Evolutionary conservation across 306 rosid genomes (phyloP).

Genomic region (Gillenia trifoliata): DNA sequence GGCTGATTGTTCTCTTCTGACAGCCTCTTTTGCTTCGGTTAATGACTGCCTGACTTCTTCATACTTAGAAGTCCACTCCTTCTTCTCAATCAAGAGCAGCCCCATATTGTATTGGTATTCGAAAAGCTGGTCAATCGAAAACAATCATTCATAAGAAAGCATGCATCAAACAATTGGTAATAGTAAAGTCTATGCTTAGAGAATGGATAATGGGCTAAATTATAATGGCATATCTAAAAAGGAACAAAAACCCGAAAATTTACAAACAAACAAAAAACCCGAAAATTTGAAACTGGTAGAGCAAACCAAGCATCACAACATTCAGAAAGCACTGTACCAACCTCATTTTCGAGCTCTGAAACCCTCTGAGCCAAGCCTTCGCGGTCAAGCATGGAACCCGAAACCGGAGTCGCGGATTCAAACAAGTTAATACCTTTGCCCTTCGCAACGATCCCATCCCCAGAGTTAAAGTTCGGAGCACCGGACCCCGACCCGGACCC

Average conservation of each 20-base stretch:
- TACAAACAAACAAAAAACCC: background rate
- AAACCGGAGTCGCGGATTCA: conserved; percentile 35
- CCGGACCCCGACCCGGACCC: conserved; percentile 47
- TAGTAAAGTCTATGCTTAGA: background rate
- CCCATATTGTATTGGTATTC: conserved; percentile 98
- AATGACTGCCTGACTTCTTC: conserved; percentile 52
- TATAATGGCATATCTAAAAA: background rate
- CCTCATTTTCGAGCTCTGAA: conserved; percentile 75
- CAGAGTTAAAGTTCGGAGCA: conserved; percentile 28
- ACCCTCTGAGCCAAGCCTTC: conserved; percentile 46
- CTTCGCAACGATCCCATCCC: conserved; percentile 41
- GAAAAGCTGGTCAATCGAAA: conserved; percentile 58
- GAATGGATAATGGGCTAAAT: background rate
- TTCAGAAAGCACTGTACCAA: conserved; percentile 27
- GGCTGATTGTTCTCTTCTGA: conserved; percentile 62
- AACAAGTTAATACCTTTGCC: conserved; percentile 46
- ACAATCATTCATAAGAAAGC: background rate
- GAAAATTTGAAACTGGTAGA: background rate
- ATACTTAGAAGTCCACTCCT: conserved; percentile 70
- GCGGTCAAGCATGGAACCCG: conserved; percentile 35
- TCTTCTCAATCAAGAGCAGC: conserved; percentile 93
- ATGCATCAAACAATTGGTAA: background rate
- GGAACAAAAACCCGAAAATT: background rate
- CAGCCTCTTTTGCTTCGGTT: conserved; percentile 57
- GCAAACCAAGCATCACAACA: background rate